These are phyloP conservation scores for Silene conica DNA, from an alignment of 148 eudicot genomes.

Conservation along the genomic window DNA sequence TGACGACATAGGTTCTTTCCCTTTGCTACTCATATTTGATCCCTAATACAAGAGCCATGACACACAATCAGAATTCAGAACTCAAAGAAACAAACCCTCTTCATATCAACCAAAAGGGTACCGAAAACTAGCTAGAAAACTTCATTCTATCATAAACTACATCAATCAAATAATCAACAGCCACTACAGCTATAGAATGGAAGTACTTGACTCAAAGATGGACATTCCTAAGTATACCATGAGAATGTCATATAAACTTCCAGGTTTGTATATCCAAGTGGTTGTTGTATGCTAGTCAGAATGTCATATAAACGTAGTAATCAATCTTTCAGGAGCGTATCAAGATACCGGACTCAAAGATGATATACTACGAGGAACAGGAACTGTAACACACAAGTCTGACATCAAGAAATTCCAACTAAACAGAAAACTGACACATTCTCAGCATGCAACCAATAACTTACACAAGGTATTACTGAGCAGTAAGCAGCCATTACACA, in stretches of 20 bases:
- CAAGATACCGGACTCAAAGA: slow-evolving; percentile 73
- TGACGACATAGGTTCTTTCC: too few relatives aligned
- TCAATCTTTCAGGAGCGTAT: slow-evolving; percentile 49
- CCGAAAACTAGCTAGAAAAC: slow-evolving; percentile 6
- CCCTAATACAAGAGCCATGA: slow-evolving; percentile 27
- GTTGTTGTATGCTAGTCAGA: too few relatives aligned
- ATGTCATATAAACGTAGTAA: not conserved
- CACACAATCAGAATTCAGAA: slow-evolving; percentile 31
- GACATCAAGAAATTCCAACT: slow-evolving; percentile 89
- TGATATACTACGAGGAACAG: slow-evolving; percentile 90
- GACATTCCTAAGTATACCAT: too few relatives aligned
- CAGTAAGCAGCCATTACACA: too few relatives aligned
- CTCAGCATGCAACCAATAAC: too few relatives aligned
- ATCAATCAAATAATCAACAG: not conserved
- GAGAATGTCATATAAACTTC: too few relatives aligned
- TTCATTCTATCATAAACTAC: not conserved
- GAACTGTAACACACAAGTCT: slow-evolving; percentile 90
- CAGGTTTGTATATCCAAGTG: slow-evolving; percentile 48
- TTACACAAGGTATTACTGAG: too few relatives aligned
- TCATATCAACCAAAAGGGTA: slow-evolving; percentile 17
- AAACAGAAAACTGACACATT: too few relatives aligned
- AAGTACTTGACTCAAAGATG: too few relatives aligned
- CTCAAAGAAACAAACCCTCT: slow-evolving; percentile 24
- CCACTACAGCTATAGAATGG: too few relatives aligned
- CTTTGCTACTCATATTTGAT: too few relatives aligned